Base-by-base conservation (phyloP, 1,284 basidiomycete genomes). In the Leccinum glutinopallens region DNA sequence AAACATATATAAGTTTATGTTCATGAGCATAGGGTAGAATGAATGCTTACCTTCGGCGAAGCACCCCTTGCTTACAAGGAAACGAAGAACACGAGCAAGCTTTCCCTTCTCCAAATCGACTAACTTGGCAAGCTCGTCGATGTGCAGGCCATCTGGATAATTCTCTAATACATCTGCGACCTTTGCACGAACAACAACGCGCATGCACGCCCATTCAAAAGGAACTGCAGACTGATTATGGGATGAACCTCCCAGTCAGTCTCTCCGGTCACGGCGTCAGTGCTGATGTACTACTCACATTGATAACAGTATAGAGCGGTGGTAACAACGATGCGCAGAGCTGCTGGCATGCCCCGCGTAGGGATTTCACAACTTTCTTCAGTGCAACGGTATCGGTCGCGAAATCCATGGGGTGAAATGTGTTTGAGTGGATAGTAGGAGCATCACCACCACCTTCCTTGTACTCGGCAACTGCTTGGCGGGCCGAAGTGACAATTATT, bases 61-160 rank as follows among this genome's bases (percentile, higher is more conserved):
- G 59, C 76, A 73, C 22, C 77, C 75, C 58, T 77, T 72, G 15
- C 70, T 69, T 2, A 73, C 72, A 19, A 79, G 72, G 8, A 73
- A 59, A 39, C 77, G 77, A 51, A 78, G 70, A 15, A 76, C 59
- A 6, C 78, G 74, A 57, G 68, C 58, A 17, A 76, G 70, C 49
- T 76, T 77, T 1, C 65, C 69, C 33, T 63, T 66, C 49, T 77
- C 75, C 33, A 77, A 43, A 5, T 61, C 61, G 25, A 73, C 69
- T 39, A 66, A 57, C 41, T 59, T 61, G 41, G 75, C 60, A 15
- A 76, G 68, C 56, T 70, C 66, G 15, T 67, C 62, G 4, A 75
- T 65, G 35, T 70, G 67, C 19, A 77, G 64, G 22, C 75, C 76
- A 19, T 72, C 59, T 5, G 68, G 76, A 35, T 70, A 59, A 2